Percentiles rank a stretch among this genome's conserved stretches.
These are phyloP conservation scores for Larix kaempferi DNA, from an alignment of 75 land plant genomes.

Conservation along the genomic window DNA sequence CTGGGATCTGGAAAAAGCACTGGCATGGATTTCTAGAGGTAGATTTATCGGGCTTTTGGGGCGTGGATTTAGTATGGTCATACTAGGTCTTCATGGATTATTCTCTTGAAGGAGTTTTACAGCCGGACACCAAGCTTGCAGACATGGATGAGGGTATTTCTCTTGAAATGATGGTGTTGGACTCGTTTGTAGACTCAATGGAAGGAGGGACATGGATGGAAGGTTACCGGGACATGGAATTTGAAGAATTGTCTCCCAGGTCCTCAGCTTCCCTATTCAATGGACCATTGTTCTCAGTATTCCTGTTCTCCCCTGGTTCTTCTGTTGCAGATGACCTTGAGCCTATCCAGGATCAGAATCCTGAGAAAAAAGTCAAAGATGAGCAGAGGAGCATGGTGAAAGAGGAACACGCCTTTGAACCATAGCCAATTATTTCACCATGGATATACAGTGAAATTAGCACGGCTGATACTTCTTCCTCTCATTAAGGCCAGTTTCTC, in stretches of 20 bases:
- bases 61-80: not conserved
- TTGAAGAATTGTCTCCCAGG: constrained; percentile 2
- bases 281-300: not conserved
- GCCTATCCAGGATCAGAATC: not conserved
- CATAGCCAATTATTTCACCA: not conserved
- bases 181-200: not conserved
- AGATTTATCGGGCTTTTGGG: no score
- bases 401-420: not conserved
- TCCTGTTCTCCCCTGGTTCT: not conserved
- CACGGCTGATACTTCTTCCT: not conserved
- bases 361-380: not conserved
- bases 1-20: no score
- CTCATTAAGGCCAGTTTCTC: not conserved
- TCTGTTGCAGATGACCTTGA: not conserved
- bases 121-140: no score
- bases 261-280: constrained; percentile 3
- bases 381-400: not conserved
- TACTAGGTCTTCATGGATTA: not conserved
- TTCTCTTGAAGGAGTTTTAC: not conserved
- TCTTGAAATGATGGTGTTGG: not conserved
- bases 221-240: not conserved
- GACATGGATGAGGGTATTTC: not conserved
- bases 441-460: not conserved
- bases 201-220: constrained; percentile 3
- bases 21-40: no score